Evolutionary conservation across 202 grass and related monocot genomes (phyloP).

Genomic region (Miscanthus sacchariflorus): DNA sequence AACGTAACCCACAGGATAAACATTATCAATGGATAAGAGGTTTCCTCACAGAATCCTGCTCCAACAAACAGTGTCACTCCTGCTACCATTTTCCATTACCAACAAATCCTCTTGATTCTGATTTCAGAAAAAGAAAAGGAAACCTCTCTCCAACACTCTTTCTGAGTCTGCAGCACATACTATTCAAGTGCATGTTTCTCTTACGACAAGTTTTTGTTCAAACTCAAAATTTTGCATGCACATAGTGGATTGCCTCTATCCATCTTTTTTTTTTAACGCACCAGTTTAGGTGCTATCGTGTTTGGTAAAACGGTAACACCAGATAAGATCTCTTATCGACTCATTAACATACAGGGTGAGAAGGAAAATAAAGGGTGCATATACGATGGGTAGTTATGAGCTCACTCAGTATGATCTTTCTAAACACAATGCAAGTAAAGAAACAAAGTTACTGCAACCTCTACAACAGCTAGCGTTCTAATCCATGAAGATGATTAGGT

Average conservation of each 20-base stretch:
- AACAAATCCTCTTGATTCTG: background rate
- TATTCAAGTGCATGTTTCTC: too few relatives aligned
- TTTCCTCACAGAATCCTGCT: background rate
- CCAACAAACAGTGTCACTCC: background rate
- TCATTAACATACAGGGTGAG: background rate
- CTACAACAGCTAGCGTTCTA: conserved; percentile 9
- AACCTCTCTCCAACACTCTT: background rate
- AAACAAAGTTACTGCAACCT: background rate
- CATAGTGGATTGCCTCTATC: background rate
- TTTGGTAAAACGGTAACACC: background rate
- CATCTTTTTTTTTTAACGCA: background rate
- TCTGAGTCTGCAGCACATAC: background rate
- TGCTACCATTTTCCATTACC: conserved; percentile 10
- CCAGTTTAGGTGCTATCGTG: background rate
- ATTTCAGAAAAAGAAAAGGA: background rate
- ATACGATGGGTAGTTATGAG: background rate
- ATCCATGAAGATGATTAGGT: background rate
- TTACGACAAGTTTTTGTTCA: too few relatives aligned
- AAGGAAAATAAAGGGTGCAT: background rate
- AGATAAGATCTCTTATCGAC: background rate
- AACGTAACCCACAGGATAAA: background rate
- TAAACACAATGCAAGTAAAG: background rate
- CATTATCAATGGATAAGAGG: background rate
- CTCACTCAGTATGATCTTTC: background rate
- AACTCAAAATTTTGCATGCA: background rate